These are phyloP conservation scores for Passalora sequoiae DNA, from an alignment of 2,329 filamentous ascomycete species.

Conservation along the genomic window DNA sequence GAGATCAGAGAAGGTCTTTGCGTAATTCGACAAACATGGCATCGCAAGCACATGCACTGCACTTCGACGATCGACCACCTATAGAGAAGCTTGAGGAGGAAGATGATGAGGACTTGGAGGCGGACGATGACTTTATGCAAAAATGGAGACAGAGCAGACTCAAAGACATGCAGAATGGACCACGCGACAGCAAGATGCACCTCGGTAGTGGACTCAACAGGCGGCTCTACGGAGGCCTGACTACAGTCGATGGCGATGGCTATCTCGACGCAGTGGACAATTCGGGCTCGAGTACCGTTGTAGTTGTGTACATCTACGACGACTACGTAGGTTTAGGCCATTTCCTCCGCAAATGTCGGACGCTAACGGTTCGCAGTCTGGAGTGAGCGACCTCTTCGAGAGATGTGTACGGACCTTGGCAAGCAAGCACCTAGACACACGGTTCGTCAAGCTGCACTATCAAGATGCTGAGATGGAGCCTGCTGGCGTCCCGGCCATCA, in stretches of 20 bases:
- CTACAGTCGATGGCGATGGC: constrained; percentile 80
- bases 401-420: constrained; percentile 72
- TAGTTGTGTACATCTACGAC: constrained; percentile 92
- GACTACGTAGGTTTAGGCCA: constrained; percentile 58
- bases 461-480: constrained; percentile 92
- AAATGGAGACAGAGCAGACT: constrained; percentile 79
- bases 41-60: constrained; percentile 14
- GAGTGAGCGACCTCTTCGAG: constrained; percentile 73
- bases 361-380: constrained; percentile 53
- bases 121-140: constrained; percentile 75
- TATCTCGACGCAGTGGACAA: constrained; percentile 97
- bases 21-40: constrained; percentile 20
- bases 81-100: constrained; percentile 33
- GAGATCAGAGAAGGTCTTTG: constrained; percentile 28
- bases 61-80: constrained; percentile 9
- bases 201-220: constrained; percentile 42
- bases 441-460: constrained; percentile 87
- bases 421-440: constrained; percentile 61
- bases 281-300: constrained; percentile 70
- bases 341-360: no score
- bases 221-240: constrained; percentile 70
- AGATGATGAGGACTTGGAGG: constrained; percentile 57
- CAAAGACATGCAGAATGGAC: constrained; percentile 61
- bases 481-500: constrained; percentile 76
- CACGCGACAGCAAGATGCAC: constrained; percentile 60